These are phyloP conservation scores for Aspergillus sp. DNA, from an alignment of 2,329 filamentous ascomycete genomes.

Conservation along the genomic window DNA sequence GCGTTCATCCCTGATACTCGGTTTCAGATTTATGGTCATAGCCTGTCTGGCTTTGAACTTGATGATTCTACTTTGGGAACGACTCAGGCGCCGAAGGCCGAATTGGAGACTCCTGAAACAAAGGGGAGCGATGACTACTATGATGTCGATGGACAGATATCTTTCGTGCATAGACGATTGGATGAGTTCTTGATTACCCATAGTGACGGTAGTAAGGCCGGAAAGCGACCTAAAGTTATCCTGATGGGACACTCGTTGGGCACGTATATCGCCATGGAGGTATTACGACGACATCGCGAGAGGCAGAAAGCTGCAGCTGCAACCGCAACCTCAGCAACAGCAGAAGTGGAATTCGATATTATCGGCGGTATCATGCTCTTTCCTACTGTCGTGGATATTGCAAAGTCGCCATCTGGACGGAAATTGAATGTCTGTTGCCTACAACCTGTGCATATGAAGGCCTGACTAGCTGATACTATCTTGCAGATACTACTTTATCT, in stretches of 20 bases:
- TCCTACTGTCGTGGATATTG: slow-evolving; percentile 66
- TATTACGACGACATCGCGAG: slow-evolving; percentile 51
- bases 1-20: neutral
- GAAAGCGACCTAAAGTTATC: slow-evolving; percentile 41
- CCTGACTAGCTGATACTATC: neutral
- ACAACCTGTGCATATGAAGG: neutral
- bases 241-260: slow-evolving; percentile 69
- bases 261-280: slow-evolving; percentile 61
- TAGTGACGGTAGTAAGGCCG: neutral
- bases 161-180: slow-evolving; percentile 39
- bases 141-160: slow-evolving; percentile 44
- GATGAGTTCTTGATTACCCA: slow-evolving; percentile 25
- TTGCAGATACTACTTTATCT: slow-evolving; percentile 23
- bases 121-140: slow-evolving; percentile 13
- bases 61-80: neutral
- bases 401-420: slow-evolving; percentile 52
- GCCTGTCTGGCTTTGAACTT: slow-evolving; percentile 29
- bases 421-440: slow-evolving; percentile 35
- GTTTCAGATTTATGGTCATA: slow-evolving; percentile 27
- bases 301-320: slow-evolving; percentile 6
- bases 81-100: neutral
- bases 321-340: too few relatives aligned
- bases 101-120: slow-evolving; percentile 3
- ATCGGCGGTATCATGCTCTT: slow-evolving; percentile 58
- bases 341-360: slow-evolving; percentile 27